Base-by-base conservation (phyloP, 768 basidiomycete genomes). In the Mrakia gelida region DNA sequence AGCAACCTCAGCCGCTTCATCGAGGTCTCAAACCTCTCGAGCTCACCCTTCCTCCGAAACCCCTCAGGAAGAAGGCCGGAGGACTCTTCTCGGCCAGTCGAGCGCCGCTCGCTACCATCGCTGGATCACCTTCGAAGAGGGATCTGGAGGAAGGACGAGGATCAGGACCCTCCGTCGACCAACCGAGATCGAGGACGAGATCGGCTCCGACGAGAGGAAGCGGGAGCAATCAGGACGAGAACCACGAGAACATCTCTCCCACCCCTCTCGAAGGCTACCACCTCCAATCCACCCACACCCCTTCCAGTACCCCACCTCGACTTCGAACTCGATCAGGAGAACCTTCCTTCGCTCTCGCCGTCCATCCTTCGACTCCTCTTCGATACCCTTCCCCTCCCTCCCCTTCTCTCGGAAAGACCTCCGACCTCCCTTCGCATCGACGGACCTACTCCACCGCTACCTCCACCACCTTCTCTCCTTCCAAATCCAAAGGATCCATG, bases 381-480 rank as follows among this genome's bases (percentile, higher is more conserved):
- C 41, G 62, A 21, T 32, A 54, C 18, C 63, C 75, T 23, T n/a
- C 26, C n/a, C 75, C 75, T 13, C 49, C 62, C 28, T 75, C 75
- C 0, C 75, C 75, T 13, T 43, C 38, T 2, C 49, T 15, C 7
- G 43, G 28, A 11, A 67, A 32, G 23, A 23, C 30, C 5, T 15
- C 54, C 30, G 72, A 32, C 21, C 23, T 45, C 3, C 65, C 62
- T 6, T 21, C 23, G 4, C 75, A 65, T n/a, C 63, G 43, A 11
- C 65, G 75, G 13, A 75, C 75, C 38, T 75, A 65, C 61, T 75
- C 75, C 16, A 61, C 73, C 15, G 54, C 72, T 32, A 59, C 72
- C 18, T 59, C 72, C 0, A 56, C 72, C 26, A 43, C 52, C 16
- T 75, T 68, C 52, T 65, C 49, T 18, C 52, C 75, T n/a, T 30